Conservation (phyloP, 441 rosid genomes). For the Jatropha multifida region DNA sequence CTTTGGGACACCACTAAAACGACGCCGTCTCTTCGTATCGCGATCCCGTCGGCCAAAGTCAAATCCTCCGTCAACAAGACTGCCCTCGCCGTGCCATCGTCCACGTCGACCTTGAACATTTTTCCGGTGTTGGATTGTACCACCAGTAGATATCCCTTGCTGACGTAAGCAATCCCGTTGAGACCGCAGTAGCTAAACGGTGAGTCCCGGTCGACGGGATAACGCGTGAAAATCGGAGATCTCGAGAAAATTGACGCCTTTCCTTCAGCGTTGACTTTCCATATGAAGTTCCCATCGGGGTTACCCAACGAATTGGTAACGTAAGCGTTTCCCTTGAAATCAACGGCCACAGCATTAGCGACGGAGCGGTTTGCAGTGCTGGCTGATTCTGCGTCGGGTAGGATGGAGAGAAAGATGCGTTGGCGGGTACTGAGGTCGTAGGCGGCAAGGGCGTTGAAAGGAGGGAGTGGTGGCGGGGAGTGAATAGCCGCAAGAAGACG, state of each 20-base stretch:
- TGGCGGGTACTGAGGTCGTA: constrained; percentile 60
- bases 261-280: constrained; percentile 64
- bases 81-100: constrained; percentile 57
- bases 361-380: constrained; percentile 29
- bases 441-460: constrained; percentile 78
- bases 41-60: constrained; percentile 56
- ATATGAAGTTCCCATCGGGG: constrained; percentile 59
- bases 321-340: constrained; percentile 74
- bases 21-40: constrained; percentile 62
- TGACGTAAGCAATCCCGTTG: constrained; percentile 72
- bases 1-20: constrained; percentile 58
- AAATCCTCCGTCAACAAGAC: constrained; percentile 53
- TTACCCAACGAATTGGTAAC: constrained; percentile 55
- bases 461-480: constrained; percentile 49
- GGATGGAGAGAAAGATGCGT: constrained; percentile 62
- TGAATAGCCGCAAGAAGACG: constrained; percentile 69
- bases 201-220: constrained; percentile 36
- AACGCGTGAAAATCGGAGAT: constrained; percentile 46
- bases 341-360: constrained; percentile 78
- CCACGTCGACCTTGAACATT: constrained; percentile 82
- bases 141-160: constrained; percentile 75
- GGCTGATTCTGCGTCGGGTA: constrained; percentile 32
- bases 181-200: constrained; percentile 50
- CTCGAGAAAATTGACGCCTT: constrained; percentile 64
- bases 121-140: constrained; percentile 86